These are phyloP conservation scores for Pseudogymnoascus sp. DNA, from an alignment of 2,329 filamentous ascomycete species.

Conservation along the genomic window DNA sequence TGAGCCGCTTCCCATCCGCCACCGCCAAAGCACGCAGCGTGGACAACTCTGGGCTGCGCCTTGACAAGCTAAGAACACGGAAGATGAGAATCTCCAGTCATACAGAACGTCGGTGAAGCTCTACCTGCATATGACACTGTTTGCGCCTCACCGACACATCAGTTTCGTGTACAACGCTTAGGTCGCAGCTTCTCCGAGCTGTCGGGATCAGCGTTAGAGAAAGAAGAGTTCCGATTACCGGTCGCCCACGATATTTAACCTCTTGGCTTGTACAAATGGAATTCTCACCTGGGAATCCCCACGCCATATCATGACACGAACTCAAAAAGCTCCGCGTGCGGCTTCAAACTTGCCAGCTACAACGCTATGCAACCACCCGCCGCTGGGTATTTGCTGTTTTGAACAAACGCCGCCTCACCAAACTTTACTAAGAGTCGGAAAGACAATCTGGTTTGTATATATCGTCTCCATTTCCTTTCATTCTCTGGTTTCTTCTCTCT, in stretches of 20 bases:
- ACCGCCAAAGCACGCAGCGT: background rate
- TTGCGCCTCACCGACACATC: slow-evolving; percentile 1
- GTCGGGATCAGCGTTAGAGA: background rate
- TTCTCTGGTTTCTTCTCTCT: background rate
- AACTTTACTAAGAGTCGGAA: background rate
- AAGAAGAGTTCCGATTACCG: background rate
- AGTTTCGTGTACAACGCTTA: background rate
- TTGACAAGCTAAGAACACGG: background rate
- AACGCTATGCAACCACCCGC: slow-evolving; percentile 2
- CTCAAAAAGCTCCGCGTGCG: background rate
- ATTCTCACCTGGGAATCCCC: background rate
- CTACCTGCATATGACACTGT: background rate
- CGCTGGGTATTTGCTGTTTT: background rate
- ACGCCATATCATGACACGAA: background rate
- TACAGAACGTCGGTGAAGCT: slow-evolving; percentile 2
- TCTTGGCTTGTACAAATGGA: background rate
- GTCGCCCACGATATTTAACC: background rate
- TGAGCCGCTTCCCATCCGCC: background rate
- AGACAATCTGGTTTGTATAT: background rate
- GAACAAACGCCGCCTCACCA: background rate
- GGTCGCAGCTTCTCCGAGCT: background rate
- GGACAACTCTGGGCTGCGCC: background rate
- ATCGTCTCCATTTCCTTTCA: background rate
- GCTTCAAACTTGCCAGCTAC: background rate
- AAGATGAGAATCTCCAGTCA: background rate